Evolutionary conservation across 495 filamentous ascomycete species (phyloP).

Genomic region (Penicillium crystallinum): DNA sequence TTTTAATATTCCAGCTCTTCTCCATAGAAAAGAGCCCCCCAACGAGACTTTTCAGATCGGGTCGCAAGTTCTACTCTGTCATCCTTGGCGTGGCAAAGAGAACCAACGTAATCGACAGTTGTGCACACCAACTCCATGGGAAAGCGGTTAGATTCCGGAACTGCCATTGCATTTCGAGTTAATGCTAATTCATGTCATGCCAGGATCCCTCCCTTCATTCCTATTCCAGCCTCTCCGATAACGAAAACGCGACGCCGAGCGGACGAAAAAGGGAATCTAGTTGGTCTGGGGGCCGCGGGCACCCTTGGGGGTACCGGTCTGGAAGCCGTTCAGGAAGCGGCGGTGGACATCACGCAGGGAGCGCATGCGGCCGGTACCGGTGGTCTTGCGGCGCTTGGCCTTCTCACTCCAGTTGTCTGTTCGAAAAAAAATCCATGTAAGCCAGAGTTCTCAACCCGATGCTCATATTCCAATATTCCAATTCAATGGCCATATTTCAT

Average conservation of each 20-base stretch:
- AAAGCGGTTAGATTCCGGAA: slow-evolving; percentile 39
- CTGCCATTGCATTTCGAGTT: slow-evolving; percentile 35
- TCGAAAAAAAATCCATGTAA: slow-evolving; percentile 26
- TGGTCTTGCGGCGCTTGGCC: slow-evolving; percentile 99
- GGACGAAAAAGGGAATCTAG: slow-evolving; percentile 34
- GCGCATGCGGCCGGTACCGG: slow-evolving; percentile 87
- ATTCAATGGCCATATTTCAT: slow-evolving; percentile 7
- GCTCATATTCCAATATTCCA: slow-evolving; percentile 5
- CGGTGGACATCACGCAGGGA: slow-evolving; percentile 86
- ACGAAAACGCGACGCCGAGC: slow-evolving; percentile 43
- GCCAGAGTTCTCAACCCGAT: slow-evolving; percentile 17
- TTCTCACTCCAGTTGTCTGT: slow-evolving; percentile 99
- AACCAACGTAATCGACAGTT: slow-evolving; percentile 26
- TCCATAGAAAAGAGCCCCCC: slow-evolving; percentile 17
- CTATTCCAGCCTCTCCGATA: slow-evolving; percentile 42
- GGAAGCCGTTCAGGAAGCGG: slow-evolving; percentile 95
- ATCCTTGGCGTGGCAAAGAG: slow-evolving; percentile 23
- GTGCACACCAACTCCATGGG: slow-evolving; percentile 40
- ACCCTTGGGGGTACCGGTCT: slow-evolving; percentile 80
- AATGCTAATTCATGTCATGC: slow-evolving; percentile 43
- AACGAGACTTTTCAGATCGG: slow-evolving; percentile 20
- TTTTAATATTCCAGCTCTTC: slow-evolving; percentile 23
- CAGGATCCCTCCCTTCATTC: slow-evolving; percentile 32
- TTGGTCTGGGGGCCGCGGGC: slow-evolving; percentile 59
- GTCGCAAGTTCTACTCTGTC: slow-evolving; percentile 20